phyloP scores from a whole-genome alignment of 305 asterid genomes.

The Striga hermonthica region DNA sequence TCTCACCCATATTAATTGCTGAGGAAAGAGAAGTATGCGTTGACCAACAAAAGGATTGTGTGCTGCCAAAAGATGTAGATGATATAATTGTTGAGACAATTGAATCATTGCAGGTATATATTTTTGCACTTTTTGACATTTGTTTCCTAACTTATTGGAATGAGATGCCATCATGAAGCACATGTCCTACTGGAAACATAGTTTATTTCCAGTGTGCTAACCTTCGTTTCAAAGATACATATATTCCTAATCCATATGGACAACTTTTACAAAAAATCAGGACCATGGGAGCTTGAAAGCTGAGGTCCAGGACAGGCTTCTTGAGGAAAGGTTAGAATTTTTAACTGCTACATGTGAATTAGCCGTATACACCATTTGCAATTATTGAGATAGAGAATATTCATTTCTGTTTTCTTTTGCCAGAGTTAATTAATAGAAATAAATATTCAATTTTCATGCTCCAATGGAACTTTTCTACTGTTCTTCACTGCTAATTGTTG shows the following conservation, averaged over 20 bases:
- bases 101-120: constrained; percentile 37
- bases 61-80: constrained; percentile 35
- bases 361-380: constrained; percentile 2
- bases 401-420: constrained; percentile 7
- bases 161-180: constrained; percentile 17
- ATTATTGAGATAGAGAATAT: constrained; percentile 19
- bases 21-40: constrained; percentile 29
- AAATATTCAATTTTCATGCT: constrained; percentile 3
- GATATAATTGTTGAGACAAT: constrained; percentile 31
- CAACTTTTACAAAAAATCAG: constrained; percentile 38
- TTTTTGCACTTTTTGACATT: constrained; percentile 24
- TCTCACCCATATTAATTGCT: constrained; percentile 34
- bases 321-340: constrained; percentile 62
- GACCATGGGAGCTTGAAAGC: constrained; percentile 41
- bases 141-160: constrained; percentile 10
- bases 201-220: constrained; percentile 12
- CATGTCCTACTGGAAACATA: constrained; percentile 23
- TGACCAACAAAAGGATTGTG: constrained; percentile 32
- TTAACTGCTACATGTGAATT: constrained; percentile 24
- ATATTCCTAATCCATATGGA: constrained; percentile 14
- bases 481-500: background rate
- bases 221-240: constrained; percentile 23
- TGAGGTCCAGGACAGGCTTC: constrained; percentile 47
- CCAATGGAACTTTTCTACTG: background rate
- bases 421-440: constrained; percentile 19